Evolutionary conservation across 2,329 filamentous ascomycete species (phyloP), one percentile per base, ranked within the genome.

Genomic region (Trichoderma sp.): DNA sequence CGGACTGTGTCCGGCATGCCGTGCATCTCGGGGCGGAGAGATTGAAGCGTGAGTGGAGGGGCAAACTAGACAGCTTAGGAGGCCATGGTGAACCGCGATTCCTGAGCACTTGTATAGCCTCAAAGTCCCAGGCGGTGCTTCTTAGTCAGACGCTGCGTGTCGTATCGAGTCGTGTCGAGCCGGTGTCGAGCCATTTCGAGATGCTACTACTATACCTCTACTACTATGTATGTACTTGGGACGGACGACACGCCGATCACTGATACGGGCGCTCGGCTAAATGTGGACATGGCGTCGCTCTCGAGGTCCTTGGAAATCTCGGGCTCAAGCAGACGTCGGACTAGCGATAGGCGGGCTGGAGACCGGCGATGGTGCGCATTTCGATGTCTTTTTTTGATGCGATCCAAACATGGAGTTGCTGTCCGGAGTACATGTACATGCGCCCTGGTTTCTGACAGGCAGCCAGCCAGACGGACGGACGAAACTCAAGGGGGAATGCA

Each of bases 1-100:
- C 67, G 64, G 64, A 67, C 67, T 67, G 27, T 35, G 39, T 37
- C 63, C 64, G 56, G 57, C 50, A 69, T 67, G 67, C 56, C 56
- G 63, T 69, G 67, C 67, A 61, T 67, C 64, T 53, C 57, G 45
- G 52, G 54, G 42, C 58, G 54, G 54, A 57, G 37, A 39, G 66
- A 58, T 29, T 50, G 53, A 54, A 58, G 56, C 25, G 64, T 34
- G 64, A 10, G 34, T 25, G 64, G 34, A 45, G 42, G 45, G 61
- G 48, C 60, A 45, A 65, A 65, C 61, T 65, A 65, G 19, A 56
- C n/a, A n/a, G n/a, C n/a, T n/a, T n/a, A n/a, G n/a, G n/a, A n/a
- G 34, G 15, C 42, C 54, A 54, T 48, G 50, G 61, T 37, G 61
- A 65, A 45, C 39, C 39, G 39, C 39, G 39, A 45, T 45, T 45